Evolutionary conservation across 306 rosid genomes (phyloP).

Genomic region (Clitoria ternatea): DNA sequence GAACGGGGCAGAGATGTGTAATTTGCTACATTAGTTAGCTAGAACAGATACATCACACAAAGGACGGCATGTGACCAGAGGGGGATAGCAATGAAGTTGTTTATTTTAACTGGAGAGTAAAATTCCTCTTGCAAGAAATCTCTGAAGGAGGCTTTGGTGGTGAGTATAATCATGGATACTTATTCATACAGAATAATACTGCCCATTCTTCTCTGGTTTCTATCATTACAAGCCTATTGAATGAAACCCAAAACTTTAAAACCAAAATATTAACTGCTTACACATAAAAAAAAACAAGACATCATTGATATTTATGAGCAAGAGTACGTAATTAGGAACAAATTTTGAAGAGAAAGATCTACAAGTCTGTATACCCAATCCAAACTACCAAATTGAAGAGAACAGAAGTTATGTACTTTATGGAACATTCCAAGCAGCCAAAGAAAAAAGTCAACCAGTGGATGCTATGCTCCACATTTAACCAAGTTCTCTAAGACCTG

Average conservation of each 20-base stretch:
- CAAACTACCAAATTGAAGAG: not conserved
- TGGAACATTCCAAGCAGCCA: not conserved
- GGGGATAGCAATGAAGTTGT: no score
- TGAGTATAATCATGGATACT: no score
- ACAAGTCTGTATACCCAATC: not conserved
- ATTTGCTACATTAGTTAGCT: no score
- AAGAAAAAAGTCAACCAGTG: not conserved
- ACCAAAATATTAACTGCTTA: not conserved
- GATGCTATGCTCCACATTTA: not conserved
- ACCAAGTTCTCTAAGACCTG: not conserved
- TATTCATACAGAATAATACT: no score
- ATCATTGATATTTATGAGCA: not conserved
- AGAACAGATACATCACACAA: no score
- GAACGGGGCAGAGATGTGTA: no score
- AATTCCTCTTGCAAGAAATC: no score
- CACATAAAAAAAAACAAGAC: not conserved
- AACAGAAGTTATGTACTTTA: not conserved
- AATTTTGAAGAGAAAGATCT: not conserved
- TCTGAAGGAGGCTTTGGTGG: no score
- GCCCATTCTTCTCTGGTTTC: no score
- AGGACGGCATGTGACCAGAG: no score
- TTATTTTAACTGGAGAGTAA: no score
- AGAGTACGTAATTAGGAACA: not conserved
- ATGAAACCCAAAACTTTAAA: not conserved
- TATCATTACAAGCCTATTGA: not conserved